Base-by-base conservation (phyloP, 2,329 filamentous ascomycete species). In the Apiospora hydei region DNA sequence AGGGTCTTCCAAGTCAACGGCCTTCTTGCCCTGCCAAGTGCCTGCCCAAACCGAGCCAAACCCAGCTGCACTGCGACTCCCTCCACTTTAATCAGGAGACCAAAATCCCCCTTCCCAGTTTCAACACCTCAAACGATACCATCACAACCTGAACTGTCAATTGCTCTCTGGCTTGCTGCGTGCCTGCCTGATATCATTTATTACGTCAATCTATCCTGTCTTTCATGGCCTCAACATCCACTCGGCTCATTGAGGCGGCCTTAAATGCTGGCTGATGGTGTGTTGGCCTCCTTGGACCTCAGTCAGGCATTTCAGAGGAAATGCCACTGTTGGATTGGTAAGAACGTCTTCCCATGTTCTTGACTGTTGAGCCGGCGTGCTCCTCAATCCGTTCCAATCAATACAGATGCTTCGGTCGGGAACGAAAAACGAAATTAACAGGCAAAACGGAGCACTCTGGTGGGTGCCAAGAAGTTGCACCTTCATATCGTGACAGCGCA, bases 61-160 rank as follows among this genome's bases (percentile, higher is more conserved):
- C 30, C 53, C 53, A 61, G 30, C 53, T 61, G 53, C 53, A 61
- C 53, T 61, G 34, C 53, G 26, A 61, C 53, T 3, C 30, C 3
- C 26, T n/a, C 53, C 53, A 61, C 53, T 61, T 10, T 61, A 38
- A 61, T 34, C 53, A 18, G 53, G 53, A 38, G 53, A 61, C 30
- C 53, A 11, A 47, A n/a, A 30, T 38, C 16, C 53, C 53, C 11
- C 26, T 61, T 61, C 53, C 53, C 26, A 61, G 53, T 61, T 61
- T 38, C 53, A 61, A 61, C 26, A 38, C 30, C 16, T 34, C 53
- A 38, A 38, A 38, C 34, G 16, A 11, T 30, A 34, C 53, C 53
- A 61, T 38, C 34, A 18, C 16, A 11, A 61, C 53, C 5, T 21
- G 16, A 61, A 30, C 5, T 21, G 16, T 38, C 30, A 38, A 61